Evolutionary conservation across 192 early-diverging fungal genomes (phyloP).

Genomic region (Backusella tuberculispora): DNA sequence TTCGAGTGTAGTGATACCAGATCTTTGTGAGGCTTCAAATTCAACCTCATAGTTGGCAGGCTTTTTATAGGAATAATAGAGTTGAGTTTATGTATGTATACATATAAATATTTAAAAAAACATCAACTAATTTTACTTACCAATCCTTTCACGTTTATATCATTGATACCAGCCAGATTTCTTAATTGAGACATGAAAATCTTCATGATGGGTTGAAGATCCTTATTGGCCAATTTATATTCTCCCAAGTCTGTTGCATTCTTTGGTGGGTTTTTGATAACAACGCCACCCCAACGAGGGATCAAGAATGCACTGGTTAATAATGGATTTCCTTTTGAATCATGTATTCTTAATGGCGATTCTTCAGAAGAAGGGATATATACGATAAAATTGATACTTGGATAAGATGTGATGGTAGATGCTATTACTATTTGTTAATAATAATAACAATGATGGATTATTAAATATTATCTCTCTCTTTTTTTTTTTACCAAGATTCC

Average conservation of each 20-base stretch:
- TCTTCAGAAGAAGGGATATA: slow-evolving; percentile 76
- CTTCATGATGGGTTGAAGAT: slow-evolving; percentile 77
- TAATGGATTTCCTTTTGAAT: slow-evolving; percentile 54
- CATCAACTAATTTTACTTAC: too few relatives aligned
- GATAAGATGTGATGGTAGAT: slow-evolving; percentile 78
- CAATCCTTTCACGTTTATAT: slow-evolving; percentile 31
- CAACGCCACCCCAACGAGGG: slow-evolving; percentile 95
- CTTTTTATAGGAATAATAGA: not conserved
- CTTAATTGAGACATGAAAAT: slow-evolving; percentile 84
- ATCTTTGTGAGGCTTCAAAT: slow-evolving; percentile 24
- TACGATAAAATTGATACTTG: slow-evolving; percentile 89
- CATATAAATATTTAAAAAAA: not conserved
- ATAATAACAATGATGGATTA: not conserved
- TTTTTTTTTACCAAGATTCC: slow-evolving; percentile 79
- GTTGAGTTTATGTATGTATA: not conserved
- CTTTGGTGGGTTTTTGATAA: slow-evolving; percentile 66
- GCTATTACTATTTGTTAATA: slow-evolving; percentile 48
- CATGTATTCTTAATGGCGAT: slow-evolving; percentile 73
- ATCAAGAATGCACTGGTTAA: slow-evolving; percentile 86
- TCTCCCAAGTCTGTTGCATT: slow-evolving; percentile 13
- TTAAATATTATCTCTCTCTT: not conserved
- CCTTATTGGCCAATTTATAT: slow-evolving; percentile 44
- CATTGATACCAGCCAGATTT: slow-evolving; percentile 79
- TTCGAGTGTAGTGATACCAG: slow-evolving; percentile 84
- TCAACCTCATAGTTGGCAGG: slow-evolving; percentile 2